A percentile compares a stretch with the other conserved stretches of the same genome.
Evolutionary conservation across 306 rosid species (phyloP).

Genomic region (Vigna unguiculata): DNA sequence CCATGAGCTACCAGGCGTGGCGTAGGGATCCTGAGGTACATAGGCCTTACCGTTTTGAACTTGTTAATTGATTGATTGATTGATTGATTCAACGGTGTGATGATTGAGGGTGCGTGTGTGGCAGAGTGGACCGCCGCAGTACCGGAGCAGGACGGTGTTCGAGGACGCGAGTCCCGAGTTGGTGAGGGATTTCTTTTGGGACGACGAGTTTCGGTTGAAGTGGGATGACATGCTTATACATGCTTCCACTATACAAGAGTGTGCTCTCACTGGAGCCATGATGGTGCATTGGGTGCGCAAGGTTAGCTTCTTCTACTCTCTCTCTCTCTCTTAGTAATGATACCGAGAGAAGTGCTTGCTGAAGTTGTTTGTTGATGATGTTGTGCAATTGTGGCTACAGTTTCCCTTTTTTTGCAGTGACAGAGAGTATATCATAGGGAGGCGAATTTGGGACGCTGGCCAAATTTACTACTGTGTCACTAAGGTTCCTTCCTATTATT

Average conservation of each 20-base stretch:
- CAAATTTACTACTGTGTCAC: constrained; percentile 64
- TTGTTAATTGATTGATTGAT: neutral
- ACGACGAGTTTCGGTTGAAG: constrained; percentile 53
- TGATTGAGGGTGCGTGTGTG: neutral
- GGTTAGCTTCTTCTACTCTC: constrained; percentile 36
- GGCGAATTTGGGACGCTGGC: constrained; percentile 68
- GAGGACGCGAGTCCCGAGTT: constrained; percentile 61
- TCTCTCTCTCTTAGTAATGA: neutral
- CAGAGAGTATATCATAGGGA: constrained; percentile 73
- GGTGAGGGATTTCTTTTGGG: constrained; percentile 71
- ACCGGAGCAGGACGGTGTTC: constrained; percentile 61
- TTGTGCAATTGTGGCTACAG: constrained; percentile 47
- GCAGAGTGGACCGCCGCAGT: constrained; percentile 64
- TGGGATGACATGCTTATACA: constrained; percentile 67
- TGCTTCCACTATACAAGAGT: constrained; percentile 52
- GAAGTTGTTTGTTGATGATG: constrained; percentile 18
- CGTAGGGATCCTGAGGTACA: constrained; percentile 56
- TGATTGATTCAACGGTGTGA: neutral
- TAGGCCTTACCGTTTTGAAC: neutral
- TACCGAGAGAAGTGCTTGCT: neutral
- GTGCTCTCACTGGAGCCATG: constrained; percentile 56
- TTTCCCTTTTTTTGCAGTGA: constrained; percentile 76
- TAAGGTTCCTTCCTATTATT: constrained; percentile 49
- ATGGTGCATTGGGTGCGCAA: constrained; percentile 67
- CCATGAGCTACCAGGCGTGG: constrained; percentile 82